Base-by-base conservation (phyloP, 331 rosid genomes). In the Quercus phellos region DNA sequence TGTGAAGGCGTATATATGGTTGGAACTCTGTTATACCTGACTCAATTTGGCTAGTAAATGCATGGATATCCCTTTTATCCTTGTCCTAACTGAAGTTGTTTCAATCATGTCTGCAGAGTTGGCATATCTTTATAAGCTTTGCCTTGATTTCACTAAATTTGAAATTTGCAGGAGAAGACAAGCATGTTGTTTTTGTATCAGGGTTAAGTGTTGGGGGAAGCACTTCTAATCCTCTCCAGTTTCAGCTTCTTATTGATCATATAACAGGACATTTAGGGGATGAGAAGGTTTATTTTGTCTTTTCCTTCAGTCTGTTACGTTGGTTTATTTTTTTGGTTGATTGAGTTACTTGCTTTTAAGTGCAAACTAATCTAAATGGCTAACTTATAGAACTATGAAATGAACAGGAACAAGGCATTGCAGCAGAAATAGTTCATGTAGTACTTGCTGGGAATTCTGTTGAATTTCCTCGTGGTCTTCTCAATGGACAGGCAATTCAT, bases 251-350 rank as follows among this genome's bases (percentile, higher is more conserved):
- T 75, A 83, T 94, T 78, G 99, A 94, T 81, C 97, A 94, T 84
- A 89, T 94, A 69, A 94, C 99, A 4, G 99, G 99, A 42, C 97
- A 94, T 84, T 86, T 94, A 86, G 99, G 98, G 80, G 99, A 94
- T 82, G 94, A 87, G 85, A 87, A 88, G 96, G 97, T 94, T 82
- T 27, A 19, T 51, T 68, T 54, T 71, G 21, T 84, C 51, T 72
- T 82, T 83, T 53, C 80, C 81, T 42, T 72, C 16, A 21, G 72
- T 68, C 38, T 78, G 16, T 53, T 50, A 9, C 29, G 70, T 43
- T 77, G 69, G 81, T 81, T 70, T n/a, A 54, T 61, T 70, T 19
- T 9, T 63, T 30, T 59, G 30, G 7, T 4, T 26, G 3, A 26
- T 11, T 4, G 66, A 16, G 27, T 3, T 66, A 21, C 50, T 35